Evolutionary conservation across 2,329 filamentous ascomycete species (phyloP).

Genomic region (Lasiodiplodia hormozganensis): DNA sequence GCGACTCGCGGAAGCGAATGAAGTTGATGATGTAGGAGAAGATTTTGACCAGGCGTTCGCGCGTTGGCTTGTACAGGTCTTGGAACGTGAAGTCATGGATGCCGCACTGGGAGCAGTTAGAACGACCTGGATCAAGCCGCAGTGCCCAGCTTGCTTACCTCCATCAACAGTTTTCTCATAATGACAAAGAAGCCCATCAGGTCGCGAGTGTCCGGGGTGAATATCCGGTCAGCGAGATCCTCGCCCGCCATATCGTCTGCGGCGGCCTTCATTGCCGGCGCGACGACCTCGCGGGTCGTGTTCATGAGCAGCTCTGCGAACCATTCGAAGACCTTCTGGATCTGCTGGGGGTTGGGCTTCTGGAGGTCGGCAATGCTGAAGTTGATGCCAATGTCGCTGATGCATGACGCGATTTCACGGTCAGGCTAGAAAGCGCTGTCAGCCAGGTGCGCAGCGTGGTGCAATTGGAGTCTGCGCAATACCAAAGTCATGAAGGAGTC

Average conservation of each 20-base stretch:
- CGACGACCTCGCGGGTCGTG: conserved; percentile 88
- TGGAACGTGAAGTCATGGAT: conserved; percentile 93
- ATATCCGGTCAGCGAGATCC: conserved; percentile 72
- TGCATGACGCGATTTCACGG: conserved; percentile 91
- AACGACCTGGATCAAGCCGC: neutral
- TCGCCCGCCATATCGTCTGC: conserved; percentile 86
- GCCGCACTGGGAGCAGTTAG: conserved; percentile 69
- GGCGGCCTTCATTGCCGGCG: conserved; percentile 92
- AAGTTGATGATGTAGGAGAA: conserved; percentile 99
- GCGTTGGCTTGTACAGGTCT: conserved; percentile 89
- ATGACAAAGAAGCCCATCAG: conserved; percentile 95
- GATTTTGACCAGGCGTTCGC: conserved; percentile 89
- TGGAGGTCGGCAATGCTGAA: conserved; percentile 87
- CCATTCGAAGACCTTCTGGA: conserved; percentile 98
- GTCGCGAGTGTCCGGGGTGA: conserved; percentile 87
- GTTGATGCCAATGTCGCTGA: conserved; percentile 92
- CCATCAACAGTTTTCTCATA: conserved; percentile 77
- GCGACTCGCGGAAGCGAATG: conserved; percentile 92
- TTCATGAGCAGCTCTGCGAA: conserved; percentile 95
- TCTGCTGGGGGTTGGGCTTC: conserved; percentile 91
- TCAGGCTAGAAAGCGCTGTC: conserved; percentile 59
- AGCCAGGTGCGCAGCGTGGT: neutral
- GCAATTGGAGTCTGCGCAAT: conserved; percentile 32
- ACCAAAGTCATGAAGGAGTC: conserved; percentile 61
- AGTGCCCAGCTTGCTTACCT: conserved; percentile 50